Percentiles rank a stretch among this genome's conserved stretches.
Evolutionary conservation across 2,329 filamentous ascomycete genomes (phyloP).

Genomic region (Colletotrichum graminicola): DNA sequence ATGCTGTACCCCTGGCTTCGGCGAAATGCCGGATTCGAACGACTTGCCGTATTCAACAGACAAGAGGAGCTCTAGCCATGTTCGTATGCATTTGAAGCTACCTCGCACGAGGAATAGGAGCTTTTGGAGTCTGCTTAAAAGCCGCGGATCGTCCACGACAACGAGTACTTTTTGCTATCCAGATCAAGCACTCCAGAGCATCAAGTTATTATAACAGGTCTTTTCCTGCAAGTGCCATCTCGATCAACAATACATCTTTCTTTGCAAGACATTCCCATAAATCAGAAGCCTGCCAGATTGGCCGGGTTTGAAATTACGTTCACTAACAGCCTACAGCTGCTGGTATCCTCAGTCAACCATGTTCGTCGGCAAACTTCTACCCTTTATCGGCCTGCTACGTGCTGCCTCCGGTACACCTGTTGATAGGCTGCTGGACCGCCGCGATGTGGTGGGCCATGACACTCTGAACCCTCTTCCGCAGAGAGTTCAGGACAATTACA

Average conservation of each 20-base stretch:
- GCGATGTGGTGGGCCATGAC: constrained; percentile 8
- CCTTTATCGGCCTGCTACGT: constrained; percentile 3
- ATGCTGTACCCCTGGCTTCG: not conserved
- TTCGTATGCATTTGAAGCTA: not conserved
- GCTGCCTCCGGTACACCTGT: not conserved
- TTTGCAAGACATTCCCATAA: not conserved
- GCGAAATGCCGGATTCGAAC: not conserved
- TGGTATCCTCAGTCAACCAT: not conserved
- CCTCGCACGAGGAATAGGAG: not conserved
- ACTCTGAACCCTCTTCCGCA: constrained; percentile 3
- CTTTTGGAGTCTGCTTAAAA: not conserved
- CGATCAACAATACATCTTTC: not conserved
- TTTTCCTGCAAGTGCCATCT: not conserved
- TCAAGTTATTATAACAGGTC: constrained; percentile 6
- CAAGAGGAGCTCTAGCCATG: not conserved
- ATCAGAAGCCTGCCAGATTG: not conserved
- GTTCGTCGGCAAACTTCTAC: not conserved
- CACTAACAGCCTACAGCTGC: not conserved
- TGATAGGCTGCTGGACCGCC: not conserved
- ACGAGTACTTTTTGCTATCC: not conserved
- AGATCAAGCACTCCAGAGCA: not conserved
- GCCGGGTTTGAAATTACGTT: rapidly evolving
- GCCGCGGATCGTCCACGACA: not conserved
- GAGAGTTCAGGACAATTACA: constrained; percentile 15
- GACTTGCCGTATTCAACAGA: not conserved